Evolutionary conservation across 495 filamentous ascomycete genomes (phyloP), one percentile per base, ranked within the genome.

Genomic region (Beverwykella pulmonaria): DNA sequence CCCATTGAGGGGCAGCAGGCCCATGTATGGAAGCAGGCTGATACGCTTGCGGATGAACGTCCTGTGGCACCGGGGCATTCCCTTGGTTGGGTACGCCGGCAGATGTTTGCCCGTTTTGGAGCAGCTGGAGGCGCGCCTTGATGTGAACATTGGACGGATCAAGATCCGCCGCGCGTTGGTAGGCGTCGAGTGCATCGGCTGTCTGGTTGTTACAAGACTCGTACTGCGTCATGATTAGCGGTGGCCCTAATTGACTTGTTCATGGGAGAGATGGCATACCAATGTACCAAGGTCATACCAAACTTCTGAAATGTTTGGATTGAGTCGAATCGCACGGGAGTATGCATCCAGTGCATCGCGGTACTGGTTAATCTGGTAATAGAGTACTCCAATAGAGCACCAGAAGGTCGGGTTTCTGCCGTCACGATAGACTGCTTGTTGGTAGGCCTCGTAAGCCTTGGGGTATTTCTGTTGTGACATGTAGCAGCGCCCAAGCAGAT

Each of bases 321-420:
- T 99, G 73, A 99, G 80, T 63, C 94, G 91, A 72, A 99, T 99
- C 47, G 94, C 94, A 65, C 94, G 92, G 70, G 92, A 97, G 79
- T 99, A 99, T 65, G 94, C 94, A 83, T 99, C 94, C 54, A 99
- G 86, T 19, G 94, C 94, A 82, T 99, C 94, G 54, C 94, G 88
- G 77, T 99, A 99, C 82, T 99, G 94, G 76, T 99, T 99, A 81
- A 99, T 99, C 79, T 99, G 94, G 79, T 98, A 99, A 75, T 99
- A 99, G 39, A 99, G 86, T 19, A 99, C 94, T 74, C 94, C 94
- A 75, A 99, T 99, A 23, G 94, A 99, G 80, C 95, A 98, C 94
- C 94, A 99, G 82, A 99, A 99, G 14, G 94, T 99, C 26, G 94
- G 95, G 71, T 99, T 99, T 71, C 94, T 88, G 23, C 95, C 95